Conservation (phyloP, 768 basidiomycete genomes). For the Suillus subluteus region DNA sequence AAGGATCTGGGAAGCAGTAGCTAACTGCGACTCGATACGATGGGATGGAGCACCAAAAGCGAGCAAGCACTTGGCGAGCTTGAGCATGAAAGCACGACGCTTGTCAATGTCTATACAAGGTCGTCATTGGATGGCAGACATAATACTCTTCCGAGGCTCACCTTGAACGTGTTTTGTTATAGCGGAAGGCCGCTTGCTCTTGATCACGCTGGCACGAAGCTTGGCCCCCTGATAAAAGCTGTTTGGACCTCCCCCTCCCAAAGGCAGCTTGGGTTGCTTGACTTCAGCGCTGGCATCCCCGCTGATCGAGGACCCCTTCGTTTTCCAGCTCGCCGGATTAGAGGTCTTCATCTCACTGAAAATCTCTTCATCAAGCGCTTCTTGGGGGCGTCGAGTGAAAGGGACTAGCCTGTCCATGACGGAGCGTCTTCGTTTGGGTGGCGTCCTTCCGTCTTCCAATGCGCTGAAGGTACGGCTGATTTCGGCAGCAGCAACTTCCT, state of each 20-base stretch:
- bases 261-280: background rate
- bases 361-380: slow-evolving; percentile 26
- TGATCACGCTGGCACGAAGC: slow-evolving; percentile 32
- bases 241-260: slow-evolving; percentile 17
- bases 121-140: slow-evolving; percentile 3
- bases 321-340: slow-evolving; percentile 17
- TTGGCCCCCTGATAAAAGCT: slow-evolving; percentile 36
- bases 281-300: background rate
- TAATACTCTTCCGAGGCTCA: slow-evolving; percentile 18
- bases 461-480: slow-evolving; percentile 9
- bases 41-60: slow-evolving; percentile 96
- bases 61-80: slow-evolving; percentile 85
- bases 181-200: slow-evolving; percentile 36
- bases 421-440: slow-evolving; percentile 12
- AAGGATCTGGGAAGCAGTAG: slow-evolving; percentile 76
- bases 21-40: slow-evolving; percentile 87
- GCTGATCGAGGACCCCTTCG: background rate
- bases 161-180: slow-evolving; percentile 54
- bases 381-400: slow-evolving; percentile 16
- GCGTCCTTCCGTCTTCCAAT: slow-evolving; percentile 17
- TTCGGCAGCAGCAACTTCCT: slow-evolving; percentile 6
- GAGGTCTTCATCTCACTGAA: slow-evolving; percentile 28
- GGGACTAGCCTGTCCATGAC: slow-evolving; percentile 22
- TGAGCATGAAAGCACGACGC: slow-evolving; percentile 76
- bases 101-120: slow-evolving; percentile 44